Base-by-base conservation (phyloP, 768 basidiomycete species). In the Amanita thiersii region DNA sequence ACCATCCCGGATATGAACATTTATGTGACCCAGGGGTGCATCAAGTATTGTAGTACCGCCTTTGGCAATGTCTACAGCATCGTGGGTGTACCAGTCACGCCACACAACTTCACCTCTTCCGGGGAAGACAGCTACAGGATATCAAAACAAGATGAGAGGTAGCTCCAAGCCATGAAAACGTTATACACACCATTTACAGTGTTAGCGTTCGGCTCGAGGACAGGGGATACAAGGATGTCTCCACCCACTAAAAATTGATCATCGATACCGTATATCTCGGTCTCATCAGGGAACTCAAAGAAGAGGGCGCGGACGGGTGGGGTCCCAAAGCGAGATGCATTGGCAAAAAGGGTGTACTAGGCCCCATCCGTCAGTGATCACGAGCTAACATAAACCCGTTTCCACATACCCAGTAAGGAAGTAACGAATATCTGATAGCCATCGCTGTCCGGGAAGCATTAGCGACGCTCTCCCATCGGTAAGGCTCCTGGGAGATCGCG, bases 401-500 rank as follows among this genome's bases (percentile, higher is more conserved):
- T 25, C 19, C 21, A 60, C 77, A 41, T 44, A 80, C 82, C 86
- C 86, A 89, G 61, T 87, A 87, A 0, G 85, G 84, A 37, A 89
- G 59, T 47, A 89, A 53, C 11, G 77, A 62, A 52, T 89, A 90
- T 26, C 86, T 71, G 23, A 75, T 68, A n/a, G 65, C 62, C 48
- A 88, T 86, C 3, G 83, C 85, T 12, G 66, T 79, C 14, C 81
- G 72, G 4, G 81, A 78, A 12, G 86, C 81, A 30, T 79, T 69
- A 1, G 82, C 82, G 10, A 88, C 86, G 39, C 77, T 81, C 41
- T 84, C 81, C 86, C 87, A 90, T 30, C 75, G 66, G 50, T 81
- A 89, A 2, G 85, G 84, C 52, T 88, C 86, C 56, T 88, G 87
- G n/a, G 77, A 61, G 20, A 86, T 64, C 3, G 82, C 80, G 17